phyloP scores from a whole-genome alignment of 1,139 yeast genomes.

The Nakaseomyces nivariensis region DNA sequence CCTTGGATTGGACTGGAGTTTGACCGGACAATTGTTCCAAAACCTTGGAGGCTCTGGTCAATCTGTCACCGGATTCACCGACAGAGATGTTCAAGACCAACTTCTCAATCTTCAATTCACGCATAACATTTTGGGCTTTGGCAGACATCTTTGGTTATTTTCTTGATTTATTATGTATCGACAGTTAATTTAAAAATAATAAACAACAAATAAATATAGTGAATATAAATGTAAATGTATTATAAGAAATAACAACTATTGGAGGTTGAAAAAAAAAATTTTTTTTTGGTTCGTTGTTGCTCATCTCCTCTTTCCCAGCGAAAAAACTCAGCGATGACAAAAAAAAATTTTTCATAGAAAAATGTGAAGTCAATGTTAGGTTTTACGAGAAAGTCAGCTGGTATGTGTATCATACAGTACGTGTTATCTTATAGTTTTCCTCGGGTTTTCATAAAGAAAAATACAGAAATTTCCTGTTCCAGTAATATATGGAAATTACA shows the following conservation, averaged over 20 bases:
- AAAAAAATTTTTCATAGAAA: too few relatives aligned
- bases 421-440: too few relatives aligned
- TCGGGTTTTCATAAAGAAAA: too few relatives aligned
- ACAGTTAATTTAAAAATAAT: neutral
- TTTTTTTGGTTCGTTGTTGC: neutral
- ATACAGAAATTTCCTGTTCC: neutral
- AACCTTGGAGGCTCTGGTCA: conserved; percentile 99
- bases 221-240: neutral
- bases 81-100: conserved; percentile 99
- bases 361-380: too few relatives aligned
- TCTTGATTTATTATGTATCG: neutral
- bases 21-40: conserved; percentile 99
- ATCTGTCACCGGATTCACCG: conserved; percentile 99
- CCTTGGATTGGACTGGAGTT: conserved; percentile 99
- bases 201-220: neutral
- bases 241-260: too few relatives aligned
- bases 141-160: conserved; percentile 30
- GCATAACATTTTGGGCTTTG: conserved; percentile 69
- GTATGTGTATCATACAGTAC: too few relatives aligned
- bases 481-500: neutral
- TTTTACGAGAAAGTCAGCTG: neutral
- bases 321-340: too few relatives aligned
- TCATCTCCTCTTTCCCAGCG: too few relatives aligned
- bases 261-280: neutral
- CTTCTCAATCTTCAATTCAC: conserved; percentile 98